Evolutionary conservation across 495 filamentous ascomycete genomes (phyloP).

Genomic region (Aspergillus coremiiformis): DNA sequence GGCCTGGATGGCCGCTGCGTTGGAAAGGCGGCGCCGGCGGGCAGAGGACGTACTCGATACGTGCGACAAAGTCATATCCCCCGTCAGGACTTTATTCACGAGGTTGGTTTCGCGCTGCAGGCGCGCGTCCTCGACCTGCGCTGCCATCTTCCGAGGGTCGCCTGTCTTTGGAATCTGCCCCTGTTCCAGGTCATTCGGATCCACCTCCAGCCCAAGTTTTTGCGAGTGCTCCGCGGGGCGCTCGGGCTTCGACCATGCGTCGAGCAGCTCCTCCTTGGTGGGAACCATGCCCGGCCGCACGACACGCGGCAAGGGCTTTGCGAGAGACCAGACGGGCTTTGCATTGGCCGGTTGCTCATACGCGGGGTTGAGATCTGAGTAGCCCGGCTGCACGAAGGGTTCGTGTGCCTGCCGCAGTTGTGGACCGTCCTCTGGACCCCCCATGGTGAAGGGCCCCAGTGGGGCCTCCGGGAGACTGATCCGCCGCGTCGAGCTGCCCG

Average conservation of each 20-base stretch:
- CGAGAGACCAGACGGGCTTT: conserved; percentile 44
- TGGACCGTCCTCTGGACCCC: conserved; percentile 30
- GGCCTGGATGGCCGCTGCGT: conserved; percentile 1
- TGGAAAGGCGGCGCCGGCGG: conserved; percentile 19
- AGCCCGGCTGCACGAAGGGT: conserved; percentile 38
- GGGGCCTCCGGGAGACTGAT: conserved; percentile 27
- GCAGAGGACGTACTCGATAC: conserved; percentile 25
- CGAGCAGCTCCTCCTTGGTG: conserved; percentile 30
- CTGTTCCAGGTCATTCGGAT: conserved; percentile 34
- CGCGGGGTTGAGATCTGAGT: conserved; percentile 38
- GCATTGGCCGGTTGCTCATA: conserved; percentile 35
- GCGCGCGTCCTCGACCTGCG: conserved; percentile 37
- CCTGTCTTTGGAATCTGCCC: conserved; percentile 25
- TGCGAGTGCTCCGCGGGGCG: conserved; percentile 32
- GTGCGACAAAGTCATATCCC: conserved; percentile 22
- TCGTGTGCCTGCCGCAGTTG: conserved; percentile 31
- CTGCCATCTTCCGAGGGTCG: conserved; percentile 35
- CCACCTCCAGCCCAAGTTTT: conserved; percentile 27
- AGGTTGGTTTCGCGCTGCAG: conserved; percentile 36
- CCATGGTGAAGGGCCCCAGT: conserved; percentile 32
- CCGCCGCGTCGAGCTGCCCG: conserved; percentile 21
- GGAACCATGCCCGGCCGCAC: conserved; percentile 41
- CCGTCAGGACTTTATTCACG: conserved; percentile 31
- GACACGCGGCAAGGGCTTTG: conserved; percentile 43
- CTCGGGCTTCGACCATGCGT: conserved; percentile 23